Evolutionary conservation across 208 protist species (phyloP), one percentile per base, ranked within the genome.

Genomic region (Porcisia deanei): DNA sequence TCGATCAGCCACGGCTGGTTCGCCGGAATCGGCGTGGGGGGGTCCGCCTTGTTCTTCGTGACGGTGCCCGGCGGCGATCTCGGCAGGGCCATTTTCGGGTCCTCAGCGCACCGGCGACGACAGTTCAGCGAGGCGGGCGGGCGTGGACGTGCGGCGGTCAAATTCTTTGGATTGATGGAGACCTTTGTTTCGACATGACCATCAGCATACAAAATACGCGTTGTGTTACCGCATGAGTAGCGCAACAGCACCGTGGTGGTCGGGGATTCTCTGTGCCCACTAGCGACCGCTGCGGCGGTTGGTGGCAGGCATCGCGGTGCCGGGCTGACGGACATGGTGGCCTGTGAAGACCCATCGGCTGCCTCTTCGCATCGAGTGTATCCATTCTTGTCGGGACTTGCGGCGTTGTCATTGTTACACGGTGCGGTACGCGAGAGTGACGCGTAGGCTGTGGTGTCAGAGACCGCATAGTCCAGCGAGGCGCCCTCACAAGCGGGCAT

Each of bases 131-230:
- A 20, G 41, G 16, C 8, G 3, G 67, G 22, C 18, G 18, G 1
- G 18, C 3, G 67, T 5, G 34, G 12, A 14, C 14, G 67, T 60
- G 8, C 16, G 34, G 9, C 16, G 20, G 47, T 34, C 16, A 20
- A 3, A 8, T 43, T 43, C 34, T n/a, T n/a, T 14, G 67, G 6
- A 9, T 34, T 10, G 9, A n/a, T 16, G 0, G 34, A 53, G 3
- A 55, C 55, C 3, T 75, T n/a, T 45, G 78, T 82, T 10, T 79
- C 79, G 12, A 79, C 73, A 67, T 71, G 73, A 9, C 87, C 87
- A 45, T 91, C 84, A 25, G 85, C 80, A 66, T 80, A 86, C 12
- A 91, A 43, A 4, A 89, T 45, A 55, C 82, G 84, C 8, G 84
- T 91, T 14, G 73, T 85, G n/a, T 77, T 83, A 2, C 80, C 71